These are phyloP conservation scores for Globisporangium splendens DNA, from an alignment of 352 stramenopile species.

Conservation along the genomic window DNA sequence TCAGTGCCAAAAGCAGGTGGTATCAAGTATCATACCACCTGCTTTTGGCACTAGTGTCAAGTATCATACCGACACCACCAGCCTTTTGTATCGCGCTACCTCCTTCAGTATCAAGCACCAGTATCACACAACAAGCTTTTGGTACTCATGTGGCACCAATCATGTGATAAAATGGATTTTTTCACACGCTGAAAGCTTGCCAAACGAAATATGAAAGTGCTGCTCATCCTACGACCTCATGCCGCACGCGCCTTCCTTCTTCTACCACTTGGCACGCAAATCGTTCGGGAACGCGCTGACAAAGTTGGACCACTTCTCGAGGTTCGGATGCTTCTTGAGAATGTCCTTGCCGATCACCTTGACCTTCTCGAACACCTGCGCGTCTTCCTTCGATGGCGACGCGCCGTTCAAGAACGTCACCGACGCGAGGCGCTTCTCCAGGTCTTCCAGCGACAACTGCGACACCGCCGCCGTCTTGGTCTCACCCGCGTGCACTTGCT, in stretches of 20 bases:
- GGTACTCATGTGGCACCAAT: too few relatives aligned
- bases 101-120: too few relatives aligned
- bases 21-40: too few relatives aligned
- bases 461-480: constrained; percentile 1
- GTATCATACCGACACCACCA: too few relatives aligned
- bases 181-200: too few relatives aligned
- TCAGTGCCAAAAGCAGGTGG: too few relatives aligned
- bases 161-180: too few relatives aligned
- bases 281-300: constrained; percentile 75
- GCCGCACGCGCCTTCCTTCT: background rate
- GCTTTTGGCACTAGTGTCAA: too few relatives aligned
- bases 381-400: constrained; percentile 72
- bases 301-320: constrained; percentile 74
- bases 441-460: constrained; percentile 34
- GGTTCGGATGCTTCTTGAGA: constrained; percentile 68
- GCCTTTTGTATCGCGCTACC: too few relatives aligned
- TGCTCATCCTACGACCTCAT: too few relatives aligned
- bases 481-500: constrained; percentile 36
- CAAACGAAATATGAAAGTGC: too few relatives aligned
- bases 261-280: constrained; percentile 73
- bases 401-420: constrained; percentile 68
- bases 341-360: constrained; percentile 78
- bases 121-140: too few relatives aligned
- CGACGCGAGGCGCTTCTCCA: constrained; percentile 58
- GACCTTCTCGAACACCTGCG: constrained; percentile 58